A percentile compares a stretch with the other conserved stretches of the same genome.
Evolutionary conservation across 805 yeast species (phyloP).

Genomic region (Myxozyma sirexii): DNA sequence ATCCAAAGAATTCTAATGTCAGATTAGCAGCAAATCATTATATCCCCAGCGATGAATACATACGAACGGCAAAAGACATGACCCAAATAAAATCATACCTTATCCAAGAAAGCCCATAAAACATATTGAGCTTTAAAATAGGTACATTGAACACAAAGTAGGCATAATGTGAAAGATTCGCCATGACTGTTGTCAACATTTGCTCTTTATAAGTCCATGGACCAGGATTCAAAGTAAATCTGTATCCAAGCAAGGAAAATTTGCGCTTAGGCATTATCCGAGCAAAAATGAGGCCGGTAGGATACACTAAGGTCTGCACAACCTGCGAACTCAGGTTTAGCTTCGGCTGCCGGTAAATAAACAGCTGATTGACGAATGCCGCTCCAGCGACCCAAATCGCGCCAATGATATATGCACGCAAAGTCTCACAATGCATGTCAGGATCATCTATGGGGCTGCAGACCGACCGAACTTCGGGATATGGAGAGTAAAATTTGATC

Average conservation of each 20-base stretch:
- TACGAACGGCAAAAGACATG: constrained; percentile 53
- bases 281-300: constrained; percentile 53
- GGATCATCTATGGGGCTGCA: constrained; percentile 63
- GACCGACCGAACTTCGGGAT: constrained; percentile 60
- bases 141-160: constrained; percentile 52
- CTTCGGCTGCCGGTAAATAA: constrained; percentile 60
- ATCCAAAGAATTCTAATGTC: constrained; percentile 58
- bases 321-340: constrained; percentile 60
- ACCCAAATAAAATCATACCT: constrained; percentile 56
- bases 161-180: constrained; percentile 53
- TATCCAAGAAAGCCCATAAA: constrained; percentile 43
- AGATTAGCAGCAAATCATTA: no score
- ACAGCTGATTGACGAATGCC: constrained; percentile 60
- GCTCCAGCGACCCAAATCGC: constrained; percentile 58
- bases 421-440: constrained; percentile 50
- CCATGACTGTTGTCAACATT: constrained; percentile 56
- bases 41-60: no score
- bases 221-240: constrained; percentile 57
- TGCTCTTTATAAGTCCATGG: constrained; percentile 70
- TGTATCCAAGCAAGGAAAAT: constrained; percentile 41
- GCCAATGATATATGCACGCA: constrained; percentile 58
- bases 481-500: constrained; percentile 33
- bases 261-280: constrained; percentile 45
- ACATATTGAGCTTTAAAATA: constrained; percentile 55
- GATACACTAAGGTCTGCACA: constrained; percentile 62